These are phyloP conservation scores for Papiliotrema flavescens DNA, from an alignment of 1,284 basidiomycete genomes.

Conservation along the genomic window DNA sequence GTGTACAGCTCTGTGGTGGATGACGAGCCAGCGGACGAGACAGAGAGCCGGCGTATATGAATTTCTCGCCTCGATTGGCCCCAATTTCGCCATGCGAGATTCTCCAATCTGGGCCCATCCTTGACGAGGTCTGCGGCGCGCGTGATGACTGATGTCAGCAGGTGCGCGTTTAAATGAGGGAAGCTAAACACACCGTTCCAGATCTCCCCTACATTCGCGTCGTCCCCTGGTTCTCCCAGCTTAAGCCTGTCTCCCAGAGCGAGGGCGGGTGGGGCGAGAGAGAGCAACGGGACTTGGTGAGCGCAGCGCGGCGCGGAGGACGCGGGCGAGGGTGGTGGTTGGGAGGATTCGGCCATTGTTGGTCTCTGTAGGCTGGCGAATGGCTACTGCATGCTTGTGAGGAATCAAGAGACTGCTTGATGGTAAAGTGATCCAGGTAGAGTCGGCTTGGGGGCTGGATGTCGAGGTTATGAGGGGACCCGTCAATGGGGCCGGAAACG, in stretches of 20 bases:
- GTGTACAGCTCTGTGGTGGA: slow-evolving; percentile 25
- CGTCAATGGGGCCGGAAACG: too few relatives aligned
- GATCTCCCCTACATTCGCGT: slow-evolving; percentile 29
- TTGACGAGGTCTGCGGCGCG: slow-evolving; percentile 44
- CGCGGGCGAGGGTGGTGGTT: neutral
- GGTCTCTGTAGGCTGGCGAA: too few relatives aligned
- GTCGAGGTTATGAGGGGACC: too few relatives aligned
- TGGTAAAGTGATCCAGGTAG: too few relatives aligned
- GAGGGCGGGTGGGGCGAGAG: slow-evolving; percentile 30
- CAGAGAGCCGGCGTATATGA: slow-evolving; percentile 12
- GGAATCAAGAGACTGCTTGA: too few relatives aligned
- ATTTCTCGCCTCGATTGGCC: slow-evolving; percentile 15
- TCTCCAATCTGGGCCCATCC: slow-evolving; percentile 43
- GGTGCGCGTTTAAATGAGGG: neutral
- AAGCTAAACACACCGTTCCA: slow-evolving; percentile 40
- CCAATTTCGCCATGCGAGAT: slow-evolving; percentile 45
- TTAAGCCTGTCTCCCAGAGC: slow-evolving; percentile 26
- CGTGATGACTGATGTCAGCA: slow-evolving; percentile 33
- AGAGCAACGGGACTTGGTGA: slow-evolving; percentile 19
- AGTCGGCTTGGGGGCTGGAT: too few relatives aligned
- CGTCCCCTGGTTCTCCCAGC: slow-evolving; percentile 28
- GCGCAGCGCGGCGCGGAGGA: neutral
- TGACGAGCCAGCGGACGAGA: slow-evolving; percentile 28
- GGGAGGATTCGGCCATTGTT: too few relatives aligned
- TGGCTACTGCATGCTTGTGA: too few relatives aligned